Conservation (phyloP, 73 alveolate species). For the Paramecium biaurelia region DNA sequence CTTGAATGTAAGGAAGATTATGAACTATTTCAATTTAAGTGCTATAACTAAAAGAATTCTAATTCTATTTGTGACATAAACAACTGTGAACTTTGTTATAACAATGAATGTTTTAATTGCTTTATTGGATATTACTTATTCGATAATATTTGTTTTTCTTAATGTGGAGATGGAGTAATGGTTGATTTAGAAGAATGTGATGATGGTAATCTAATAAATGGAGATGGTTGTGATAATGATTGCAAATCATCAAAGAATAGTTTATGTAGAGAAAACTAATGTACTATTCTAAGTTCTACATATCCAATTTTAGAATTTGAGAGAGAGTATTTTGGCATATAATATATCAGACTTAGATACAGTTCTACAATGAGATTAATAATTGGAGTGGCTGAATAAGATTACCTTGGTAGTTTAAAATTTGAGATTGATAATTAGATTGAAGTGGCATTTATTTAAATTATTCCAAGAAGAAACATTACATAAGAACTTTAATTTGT, state of each 20-base stretch:
- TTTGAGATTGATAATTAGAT: neutral
- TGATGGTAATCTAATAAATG: neutral
- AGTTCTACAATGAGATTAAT: neutral
- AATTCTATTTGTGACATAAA: neutral
- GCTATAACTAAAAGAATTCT: neutral
- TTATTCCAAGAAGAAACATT: neutral
- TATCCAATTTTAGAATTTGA: neutral
- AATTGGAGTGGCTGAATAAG: neutral
- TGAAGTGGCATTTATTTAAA: neutral
- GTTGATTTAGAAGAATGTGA: neutral
- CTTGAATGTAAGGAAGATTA: neutral
- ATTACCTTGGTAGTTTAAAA: neutral
- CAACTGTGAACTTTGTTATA: neutral
- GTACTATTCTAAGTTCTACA: neutral
- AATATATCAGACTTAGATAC: neutral
- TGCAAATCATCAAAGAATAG: neutral
- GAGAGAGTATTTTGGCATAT: neutral
- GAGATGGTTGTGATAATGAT: neutral
- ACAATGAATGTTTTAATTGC: neutral
- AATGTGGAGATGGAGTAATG: neutral
- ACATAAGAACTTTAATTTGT: neutral
- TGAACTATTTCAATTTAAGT: neutral
- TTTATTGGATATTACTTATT: neutral
- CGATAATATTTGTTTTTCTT: neutral
- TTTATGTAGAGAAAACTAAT: neutral